Conservation (phyloP, 768 basidiomycete species). For the Mycena galericulata region DNA sequence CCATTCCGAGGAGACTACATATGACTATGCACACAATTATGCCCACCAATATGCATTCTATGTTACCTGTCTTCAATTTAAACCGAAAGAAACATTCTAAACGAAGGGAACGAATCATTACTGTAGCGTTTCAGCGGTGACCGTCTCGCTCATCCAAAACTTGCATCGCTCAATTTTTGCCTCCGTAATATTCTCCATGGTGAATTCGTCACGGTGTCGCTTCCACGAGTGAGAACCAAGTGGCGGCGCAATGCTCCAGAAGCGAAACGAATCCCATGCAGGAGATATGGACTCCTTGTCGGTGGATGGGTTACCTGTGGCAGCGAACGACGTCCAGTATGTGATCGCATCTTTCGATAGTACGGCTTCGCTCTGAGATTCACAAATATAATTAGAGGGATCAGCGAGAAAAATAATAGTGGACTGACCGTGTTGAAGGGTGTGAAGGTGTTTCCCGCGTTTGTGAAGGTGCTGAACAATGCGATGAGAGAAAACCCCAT, state of each 20-base stretch:
- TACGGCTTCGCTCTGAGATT: constrained; percentile 48
- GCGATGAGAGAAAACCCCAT: background rate
- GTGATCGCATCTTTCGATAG: constrained; percentile 55
- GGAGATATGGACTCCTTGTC: constrained; percentile 35
- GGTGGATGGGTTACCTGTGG: constrained; percentile 44
- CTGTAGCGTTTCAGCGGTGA: constrained; percentile 48
- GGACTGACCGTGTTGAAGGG: constrained; percentile 50
- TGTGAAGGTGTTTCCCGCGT: constrained; percentile 51
- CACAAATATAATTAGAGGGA: background rate
- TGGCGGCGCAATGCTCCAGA: constrained; percentile 32
- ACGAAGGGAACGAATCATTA: too few relatives aligned
- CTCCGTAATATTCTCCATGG: constrained; percentile 44
- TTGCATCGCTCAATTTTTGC: constrained; percentile 50
- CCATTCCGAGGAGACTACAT: too few relatives aligned
- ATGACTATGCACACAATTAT: too few relatives aligned
- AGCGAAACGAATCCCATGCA: constrained; percentile 41
- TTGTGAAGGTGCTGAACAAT: constrained; percentile 39
- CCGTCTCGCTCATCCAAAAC: constrained; percentile 56
- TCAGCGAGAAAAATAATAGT: background rate
- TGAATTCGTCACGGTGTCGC: constrained; percentile 39
- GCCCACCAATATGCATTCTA: too few relatives aligned
- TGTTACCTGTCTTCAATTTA: too few relatives aligned
- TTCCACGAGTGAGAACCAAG: constrained; percentile 43
- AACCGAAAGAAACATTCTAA: too few relatives aligned
- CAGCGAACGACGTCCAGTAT: constrained; percentile 59